A percentile compares a stretch with the other conserved stretches of the same genome.
phyloP scores from a whole-genome alignment of 371 early-diverging fungal genomes.

The Lichtheimia corymbifera region DNA sequence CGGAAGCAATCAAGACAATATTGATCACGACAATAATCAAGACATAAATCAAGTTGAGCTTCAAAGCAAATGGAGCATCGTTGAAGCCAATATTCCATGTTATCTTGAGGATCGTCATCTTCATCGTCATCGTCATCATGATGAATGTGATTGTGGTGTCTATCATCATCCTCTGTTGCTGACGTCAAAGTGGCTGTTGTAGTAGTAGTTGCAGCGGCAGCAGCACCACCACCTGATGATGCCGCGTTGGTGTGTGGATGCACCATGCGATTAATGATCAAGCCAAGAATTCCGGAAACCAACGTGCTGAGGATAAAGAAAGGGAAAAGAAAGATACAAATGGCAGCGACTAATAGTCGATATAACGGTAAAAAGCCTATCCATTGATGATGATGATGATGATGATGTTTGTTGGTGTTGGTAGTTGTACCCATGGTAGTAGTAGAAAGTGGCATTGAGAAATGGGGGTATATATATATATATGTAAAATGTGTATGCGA shows the following conservation, averaged over 20 bases:
- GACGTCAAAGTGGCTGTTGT: slow-evolving; percentile 1
- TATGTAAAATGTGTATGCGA: too few species aligned
- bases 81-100: slow-evolving; percentile 62
- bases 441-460: too few species aligned
- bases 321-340: slow-evolving; percentile 2
- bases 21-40: slow-evolving; percentile 67
- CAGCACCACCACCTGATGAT: slow-evolving; percentile 5
- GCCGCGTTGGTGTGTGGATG: slow-evolving; percentile 10
- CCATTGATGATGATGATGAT: too few species aligned
- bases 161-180: neutral
- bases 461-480: too few species aligned
- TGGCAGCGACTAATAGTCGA: too few species aligned
- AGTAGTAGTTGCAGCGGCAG: slow-evolving; percentile 6
- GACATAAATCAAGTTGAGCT: slow-evolving; percentile 60
- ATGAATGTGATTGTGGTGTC: neutral
- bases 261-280: slow-evolving; percentile 18
- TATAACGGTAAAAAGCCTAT: too few species aligned
- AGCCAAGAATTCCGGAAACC: slow-evolving; percentile 11
- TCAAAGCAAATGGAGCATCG: slow-evolving; percentile 75
- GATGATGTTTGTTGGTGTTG: too few species aligned
- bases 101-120: slow-evolving; percentile 18
- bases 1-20: slow-evolving; percentile 68
- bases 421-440: too few species aligned
- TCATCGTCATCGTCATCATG: slow-evolving; percentile 1
- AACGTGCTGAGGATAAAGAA: slow-evolving; percentile 15